Evolutionary conservation across 2,329 filamentous ascomycete species (phyloP).

Genomic region (Xylaria arbuscula): DNA sequence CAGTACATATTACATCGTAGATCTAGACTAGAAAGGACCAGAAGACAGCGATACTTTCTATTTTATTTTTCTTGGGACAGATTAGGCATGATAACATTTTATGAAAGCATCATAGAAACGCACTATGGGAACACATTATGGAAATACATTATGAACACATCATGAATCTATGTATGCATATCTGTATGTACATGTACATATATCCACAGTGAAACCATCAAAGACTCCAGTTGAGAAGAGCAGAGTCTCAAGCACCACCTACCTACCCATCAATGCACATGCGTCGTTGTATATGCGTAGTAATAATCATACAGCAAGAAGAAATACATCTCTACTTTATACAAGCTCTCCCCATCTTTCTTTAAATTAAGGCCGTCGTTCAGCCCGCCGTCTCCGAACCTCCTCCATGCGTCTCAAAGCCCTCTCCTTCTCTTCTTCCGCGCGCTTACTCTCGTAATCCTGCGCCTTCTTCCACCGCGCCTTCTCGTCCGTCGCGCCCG

Average conservation of each 20-base stretch:
- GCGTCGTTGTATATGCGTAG: slow-evolving; percentile 17
- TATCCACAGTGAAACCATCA: background rate
- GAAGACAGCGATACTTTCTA: too few species aligned
- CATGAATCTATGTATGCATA: slow-evolving; percentile 25
- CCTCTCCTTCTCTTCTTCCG: slow-evolving; percentile 54
- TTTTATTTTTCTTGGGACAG: too few species aligned
- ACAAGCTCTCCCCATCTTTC: background rate
- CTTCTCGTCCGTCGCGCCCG: slow-evolving; percentile 39
- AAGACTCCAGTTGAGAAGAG: slow-evolving; percentile 8
- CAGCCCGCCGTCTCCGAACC: slow-evolving; percentile 35
- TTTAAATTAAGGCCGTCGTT: slow-evolving; percentile 18
- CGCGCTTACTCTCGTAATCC: slow-evolving; percentile 47
- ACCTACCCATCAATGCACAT: background rate
- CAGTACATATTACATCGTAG: too few species aligned
- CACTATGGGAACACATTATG: too few species aligned
- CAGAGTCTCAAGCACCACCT: background rate
- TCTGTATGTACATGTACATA: slow-evolving; percentile 1
- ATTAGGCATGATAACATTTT: background rate
- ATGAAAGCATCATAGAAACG: slow-evolving; percentile 9
- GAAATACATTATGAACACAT: slow-evolving; percentile 1
- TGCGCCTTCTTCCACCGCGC: slow-evolving; percentile 42
- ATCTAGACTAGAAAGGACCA: too few species aligned
- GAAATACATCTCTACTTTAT: too few species aligned
- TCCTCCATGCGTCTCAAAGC: slow-evolving; percentile 47
- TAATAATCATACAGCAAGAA: background rate